These are phyloP conservation scores for Chytriomyces hyalinus DNA, from an alignment of 192 early-diverging fungal genomes.

Conservation along the genomic window DNA sequence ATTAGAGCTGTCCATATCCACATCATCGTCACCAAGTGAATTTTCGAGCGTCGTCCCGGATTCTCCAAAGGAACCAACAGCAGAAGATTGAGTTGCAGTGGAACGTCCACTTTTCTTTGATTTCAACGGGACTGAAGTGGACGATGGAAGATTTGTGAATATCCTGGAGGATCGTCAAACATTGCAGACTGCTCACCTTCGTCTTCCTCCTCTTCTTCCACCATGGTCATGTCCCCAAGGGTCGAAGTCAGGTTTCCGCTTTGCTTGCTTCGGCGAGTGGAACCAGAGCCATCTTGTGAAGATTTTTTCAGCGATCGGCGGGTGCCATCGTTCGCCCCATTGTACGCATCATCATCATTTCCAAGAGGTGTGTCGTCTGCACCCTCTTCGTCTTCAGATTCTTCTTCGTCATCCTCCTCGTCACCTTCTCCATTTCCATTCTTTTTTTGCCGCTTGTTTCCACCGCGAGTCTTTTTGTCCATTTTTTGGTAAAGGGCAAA, in stretches of 20 bases:
- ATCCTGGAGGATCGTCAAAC: too few relatives aligned
- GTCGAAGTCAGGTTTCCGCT: neutral
- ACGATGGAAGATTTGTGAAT: too few relatives aligned
- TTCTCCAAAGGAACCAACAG: conserved; percentile 20
- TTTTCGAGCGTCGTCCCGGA: conserved; percentile 6
- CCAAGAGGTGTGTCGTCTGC: neutral
- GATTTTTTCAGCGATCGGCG: neutral
- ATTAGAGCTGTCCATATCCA: conserved; percentile 12
- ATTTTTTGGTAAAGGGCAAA: conserved; percentile 94
- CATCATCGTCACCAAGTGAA: neutral
- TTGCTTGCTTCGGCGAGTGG: neutral
- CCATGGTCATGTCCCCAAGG: conserved; percentile 9
- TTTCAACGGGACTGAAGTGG: neutral
- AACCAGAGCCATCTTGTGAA: too few relatives aligned
- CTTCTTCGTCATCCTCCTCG: conserved; percentile 34
- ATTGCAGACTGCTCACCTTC: neutral
- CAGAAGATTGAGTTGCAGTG: conserved; percentile 20
- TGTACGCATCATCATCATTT: neutral
- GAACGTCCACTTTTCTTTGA: neutral
- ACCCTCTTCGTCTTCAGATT: conserved; percentile 29
- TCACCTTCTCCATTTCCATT: conserved; percentile 28
- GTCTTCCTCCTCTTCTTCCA: conserved; percentile 24
- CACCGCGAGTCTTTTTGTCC: conserved; percentile 49
- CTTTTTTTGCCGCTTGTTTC: conserved; percentile 32
- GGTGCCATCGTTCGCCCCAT: neutral